phyloP scores from a whole-genome alignment of 176 grass and related monocot genomes.

The Carex cristatella region DNA sequence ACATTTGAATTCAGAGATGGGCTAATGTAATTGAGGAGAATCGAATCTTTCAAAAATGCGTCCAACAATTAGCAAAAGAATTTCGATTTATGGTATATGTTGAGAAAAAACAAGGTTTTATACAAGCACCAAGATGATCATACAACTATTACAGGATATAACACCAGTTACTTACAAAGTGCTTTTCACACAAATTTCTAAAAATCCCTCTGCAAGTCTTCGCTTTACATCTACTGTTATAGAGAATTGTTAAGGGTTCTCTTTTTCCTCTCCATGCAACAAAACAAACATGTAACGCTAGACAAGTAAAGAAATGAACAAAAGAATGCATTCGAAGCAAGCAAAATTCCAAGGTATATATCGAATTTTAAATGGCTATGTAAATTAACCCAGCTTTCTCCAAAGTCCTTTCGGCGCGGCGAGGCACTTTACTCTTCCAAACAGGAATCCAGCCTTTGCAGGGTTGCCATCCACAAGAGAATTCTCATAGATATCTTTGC shows the following conservation, averaged over 20 bases:
- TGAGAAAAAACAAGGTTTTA: not conserved
- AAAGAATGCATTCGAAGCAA: conserved; percentile 42
- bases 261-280: not conserved
- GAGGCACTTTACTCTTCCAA: conserved; percentile 84
- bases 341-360: conserved; percentile 22
- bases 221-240: not conserved
- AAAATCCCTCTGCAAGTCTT: not conserved
- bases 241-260: not conserved
- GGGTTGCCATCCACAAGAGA: conserved; percentile 73
- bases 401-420: conserved; percentile 71
- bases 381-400: conserved; percentile 62
- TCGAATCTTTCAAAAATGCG: not conserved
- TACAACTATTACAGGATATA: not conserved
- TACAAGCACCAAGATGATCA: not conserved
- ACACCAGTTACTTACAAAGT: not conserved
- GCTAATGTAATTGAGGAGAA: not conserved
- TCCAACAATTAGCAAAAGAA: not conserved
- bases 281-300: conserved; percentile 4
- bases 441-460: conserved; percentile 74
- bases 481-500: conserved; percentile 90
- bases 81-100: not conserved
- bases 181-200: not conserved
- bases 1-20: not conserved
- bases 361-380: not conserved
- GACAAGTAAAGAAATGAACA: conserved; percentile 31